Evolutionary conservation across 805 yeast genomes (phyloP).

Genomic region (Brettanomyces anomalus): DNA sequence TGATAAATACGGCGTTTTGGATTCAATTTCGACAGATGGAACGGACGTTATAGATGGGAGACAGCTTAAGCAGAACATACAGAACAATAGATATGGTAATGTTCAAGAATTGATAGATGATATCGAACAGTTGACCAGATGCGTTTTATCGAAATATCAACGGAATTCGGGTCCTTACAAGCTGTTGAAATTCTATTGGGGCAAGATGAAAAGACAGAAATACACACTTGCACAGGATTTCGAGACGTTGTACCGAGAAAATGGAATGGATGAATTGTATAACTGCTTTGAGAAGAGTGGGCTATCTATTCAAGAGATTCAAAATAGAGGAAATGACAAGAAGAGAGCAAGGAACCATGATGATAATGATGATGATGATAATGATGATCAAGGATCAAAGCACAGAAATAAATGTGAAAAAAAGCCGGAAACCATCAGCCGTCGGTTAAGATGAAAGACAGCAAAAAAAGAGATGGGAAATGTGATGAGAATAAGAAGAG

Average conservation of each 20-base stretch:
- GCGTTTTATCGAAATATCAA: constrained; percentile 4
- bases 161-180: not conserved
- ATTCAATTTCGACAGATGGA: not conserved
- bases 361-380: too few species aligned
- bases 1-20: not conserved
- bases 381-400: too few species aligned
- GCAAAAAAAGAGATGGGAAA: too few species aligned
- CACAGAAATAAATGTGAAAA: not conserved
- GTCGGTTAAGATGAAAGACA: too few species aligned
- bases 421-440: not conserved
- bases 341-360: not conserved
- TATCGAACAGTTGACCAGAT: constrained; percentile 20
- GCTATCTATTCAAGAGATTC: not conserved
- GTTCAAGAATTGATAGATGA: constrained; percentile 24
- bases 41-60: not conserved
- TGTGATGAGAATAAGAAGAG: too few species aligned
- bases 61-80: constrained; percentile 20
- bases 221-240: constrained; percentile 5
- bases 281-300: not conserved
- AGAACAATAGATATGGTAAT: constrained; percentile 19
- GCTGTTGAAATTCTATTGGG: constrained; percentile 12
- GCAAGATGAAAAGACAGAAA: constrained; percentile 5
- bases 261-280: not conserved
- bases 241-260: constrained; percentile 2
- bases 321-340: not conserved